Percentiles rank a stretch among this genome's conserved stretches.
Evolutionary conservation across 352 stramenopile genomes (phyloP).

Genomic region (Globisporangium solare): DNA sequence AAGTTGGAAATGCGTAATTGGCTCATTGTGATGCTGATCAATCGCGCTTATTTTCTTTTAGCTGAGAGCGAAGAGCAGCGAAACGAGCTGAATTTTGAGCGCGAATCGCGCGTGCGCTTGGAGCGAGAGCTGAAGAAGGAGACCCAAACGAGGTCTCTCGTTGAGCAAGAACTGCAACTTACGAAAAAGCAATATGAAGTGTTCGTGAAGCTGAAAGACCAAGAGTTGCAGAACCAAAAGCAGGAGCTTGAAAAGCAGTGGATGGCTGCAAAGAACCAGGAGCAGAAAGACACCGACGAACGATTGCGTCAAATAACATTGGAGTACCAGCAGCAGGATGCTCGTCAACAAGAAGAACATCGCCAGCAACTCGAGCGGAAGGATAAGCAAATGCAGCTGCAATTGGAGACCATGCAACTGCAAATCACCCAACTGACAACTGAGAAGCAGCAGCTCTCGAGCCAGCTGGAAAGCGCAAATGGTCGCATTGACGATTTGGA

Average conservation of each 20-base stretch:
- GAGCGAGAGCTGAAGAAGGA: constrained; percentile 66
- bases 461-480: constrained; percentile 24
- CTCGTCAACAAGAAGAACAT: constrained; percentile 28
- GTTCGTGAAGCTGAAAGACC: constrained; percentile 52
- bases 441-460: constrained; percentile 23
- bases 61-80: constrained; percentile 50
- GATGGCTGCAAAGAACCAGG: constrained; percentile 17
- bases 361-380: constrained; percentile 29
- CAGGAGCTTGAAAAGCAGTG: constrained; percentile 49
- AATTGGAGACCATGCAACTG: constrained; percentile 28
- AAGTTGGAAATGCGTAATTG: too few species aligned
- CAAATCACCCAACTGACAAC: constrained; percentile 23
- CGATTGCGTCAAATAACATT: constrained; percentile 25
- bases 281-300: constrained; percentile 42
- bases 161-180: constrained; percentile 64
- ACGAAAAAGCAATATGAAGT: constrained; percentile 74
- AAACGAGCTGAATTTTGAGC: constrained; percentile 59
- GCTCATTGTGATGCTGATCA: too few species aligned
- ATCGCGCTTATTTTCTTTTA: neutral
- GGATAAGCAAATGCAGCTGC: constrained; percentile 26
- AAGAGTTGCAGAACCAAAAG: constrained; percentile 38
- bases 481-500: constrained; percentile 32
- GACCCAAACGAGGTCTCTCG: constrained; percentile 44
- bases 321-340: constrained; percentile 27
- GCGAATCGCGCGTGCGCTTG: constrained; percentile 40